These are phyloP conservation scores for Rhizopogon sp. DNA, from an alignment of 768 basidiomycete species.

Conservation along the genomic window DNA sequence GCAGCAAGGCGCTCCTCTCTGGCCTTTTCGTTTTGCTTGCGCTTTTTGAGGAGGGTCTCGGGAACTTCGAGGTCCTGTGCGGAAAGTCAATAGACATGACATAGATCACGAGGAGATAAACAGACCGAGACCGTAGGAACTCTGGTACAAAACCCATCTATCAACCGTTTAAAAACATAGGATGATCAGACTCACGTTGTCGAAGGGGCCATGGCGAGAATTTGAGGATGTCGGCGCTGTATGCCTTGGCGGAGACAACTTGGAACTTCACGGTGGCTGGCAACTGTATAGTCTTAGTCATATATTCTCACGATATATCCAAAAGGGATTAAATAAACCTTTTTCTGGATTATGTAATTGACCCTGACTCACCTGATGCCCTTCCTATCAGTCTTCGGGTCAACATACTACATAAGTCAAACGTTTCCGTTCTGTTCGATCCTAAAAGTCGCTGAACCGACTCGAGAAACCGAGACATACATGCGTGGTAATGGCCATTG, in stretches of 20 bases:
- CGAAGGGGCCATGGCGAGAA: conserved; percentile 40
- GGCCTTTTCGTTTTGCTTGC: conserved; percentile 96
- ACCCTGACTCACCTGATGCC: no score
- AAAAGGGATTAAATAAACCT: no score
- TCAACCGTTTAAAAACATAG: neutral
- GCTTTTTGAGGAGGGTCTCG: conserved; percentile 99
- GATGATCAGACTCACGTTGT: conserved; percentile 41
- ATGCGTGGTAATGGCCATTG: no score
- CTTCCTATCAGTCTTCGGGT: no score
- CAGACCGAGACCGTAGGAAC: conserved; percentile 46
- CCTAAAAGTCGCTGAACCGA: no score
- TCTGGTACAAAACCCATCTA: conserved; percentile 18
- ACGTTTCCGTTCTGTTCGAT: no score
- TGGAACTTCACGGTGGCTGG: conserved; percentile 30
- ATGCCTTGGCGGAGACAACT: conserved; percentile 15
- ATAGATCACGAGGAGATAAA: conserved; percentile 5
- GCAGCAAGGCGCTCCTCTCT: conserved; percentile 89
- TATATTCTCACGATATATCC: conserved; percentile 15
- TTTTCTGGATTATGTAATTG: no score
- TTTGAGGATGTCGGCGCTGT: conserved; percentile 31
- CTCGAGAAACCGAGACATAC: no score
- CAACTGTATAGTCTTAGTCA: conserved; percentile 33
- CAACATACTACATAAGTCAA: no score
- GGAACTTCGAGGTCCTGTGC: conserved; percentile 89
- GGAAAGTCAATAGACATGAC: conserved; percentile 10